phyloP scores from a whole-genome alignment of 2,329 filamentous ascomycete species.

The Ilyonectria destructans region DNA sequence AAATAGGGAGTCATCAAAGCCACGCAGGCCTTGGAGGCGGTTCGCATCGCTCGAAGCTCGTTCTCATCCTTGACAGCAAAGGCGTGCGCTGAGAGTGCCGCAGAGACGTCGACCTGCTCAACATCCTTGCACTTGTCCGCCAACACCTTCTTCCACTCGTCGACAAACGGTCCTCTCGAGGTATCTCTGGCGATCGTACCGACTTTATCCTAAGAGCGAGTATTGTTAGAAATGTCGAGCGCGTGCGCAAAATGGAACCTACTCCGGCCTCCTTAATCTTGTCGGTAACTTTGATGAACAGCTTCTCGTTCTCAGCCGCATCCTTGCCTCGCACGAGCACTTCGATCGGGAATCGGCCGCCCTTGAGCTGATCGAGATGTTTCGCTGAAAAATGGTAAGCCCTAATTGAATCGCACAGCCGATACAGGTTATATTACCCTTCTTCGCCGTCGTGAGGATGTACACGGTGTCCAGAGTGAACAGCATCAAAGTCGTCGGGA shows the following conservation, averaged over 20 bases:
- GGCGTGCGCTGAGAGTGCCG: constrained; percentile 85
- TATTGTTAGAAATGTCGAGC: constrained; percentile 33
- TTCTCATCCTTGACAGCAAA: constrained; percentile 96
- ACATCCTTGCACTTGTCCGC: constrained; percentile 85
- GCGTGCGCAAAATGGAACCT: constrained; percentile 57
- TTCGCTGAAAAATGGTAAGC: constrained; percentile 76
- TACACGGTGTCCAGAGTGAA: constrained; percentile 91
- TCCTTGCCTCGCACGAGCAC: constrained; percentile 94
- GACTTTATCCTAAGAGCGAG: constrained; percentile 81
- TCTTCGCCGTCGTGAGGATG: constrained; percentile 96
- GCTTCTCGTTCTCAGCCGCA: constrained; percentile 90
- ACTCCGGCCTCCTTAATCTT: constrained; percentile 91
- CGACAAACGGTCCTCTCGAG: constrained; percentile 89
- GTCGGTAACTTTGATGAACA: constrained; percentile 87
- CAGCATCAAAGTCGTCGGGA: constrained; percentile 94
- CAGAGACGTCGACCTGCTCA: constrained; percentile 89
- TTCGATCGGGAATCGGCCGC: constrained; percentile 93
- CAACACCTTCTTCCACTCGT: constrained; percentile 94
- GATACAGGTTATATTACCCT: constrained; percentile 73
- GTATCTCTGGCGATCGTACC: constrained; percentile 89
- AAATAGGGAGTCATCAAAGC: constrained; percentile 97
- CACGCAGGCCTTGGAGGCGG: constrained; percentile 93
- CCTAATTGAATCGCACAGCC: constrained; percentile 27
- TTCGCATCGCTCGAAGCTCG: constrained; percentile 94
- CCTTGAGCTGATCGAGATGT: constrained; percentile 92